Evolutionary conservation across 2,329 filamentous ascomycete species (phyloP), one percentile per base, ranked within the genome.

Genomic region (Penicillium sp.): DNA sequence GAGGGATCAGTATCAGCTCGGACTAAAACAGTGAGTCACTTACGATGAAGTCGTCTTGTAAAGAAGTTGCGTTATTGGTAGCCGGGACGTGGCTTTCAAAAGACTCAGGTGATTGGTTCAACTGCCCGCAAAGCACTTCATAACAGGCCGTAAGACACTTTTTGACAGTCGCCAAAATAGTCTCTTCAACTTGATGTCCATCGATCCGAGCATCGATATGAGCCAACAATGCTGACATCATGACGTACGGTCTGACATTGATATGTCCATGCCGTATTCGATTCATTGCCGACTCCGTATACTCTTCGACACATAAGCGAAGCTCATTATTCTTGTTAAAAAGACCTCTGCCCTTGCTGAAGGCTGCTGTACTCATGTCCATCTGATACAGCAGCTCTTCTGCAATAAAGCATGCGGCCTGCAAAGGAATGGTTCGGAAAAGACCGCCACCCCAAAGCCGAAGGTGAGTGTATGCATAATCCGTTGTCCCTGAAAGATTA

Each of bases 311-410:
- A 28, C 30, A 35, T 23, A 21, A 21, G 30, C 47, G 47, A 24
- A 50, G 47, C 16, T 38, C 47, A 50, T 50, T 23, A 9, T 28
- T 18, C 18, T 9, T 35, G 20, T 38, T 11, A 3, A 21, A 50
- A 21, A 38, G 30, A 8, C 11, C 35, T n/a, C 21, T 50, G 14
- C 38, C 47, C 20, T 23, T 38, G 30, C 30, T 38, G 18, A 50
- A 50, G 30, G 35, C 38, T 5, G 24, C n/a, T 23, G 47, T 50
- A 14, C 30, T 30, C 7, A 30, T 50, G 11, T 50, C 47, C 8
- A 50, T 38, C 35, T 50, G 47, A 18, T 28, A 50, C 11, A 50
- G 28, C n/a, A 50, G 20, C 3, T 50, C 47, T 50, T 50, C 47
- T 23, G 28, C 47, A 38, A 50, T 50, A 6, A 23, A 50, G 18